These are phyloP conservation scores for Lichenothelia convexa DNA, from an alignment of 495 filamentous ascomycete species.

Conservation along the genomic window DNA sequence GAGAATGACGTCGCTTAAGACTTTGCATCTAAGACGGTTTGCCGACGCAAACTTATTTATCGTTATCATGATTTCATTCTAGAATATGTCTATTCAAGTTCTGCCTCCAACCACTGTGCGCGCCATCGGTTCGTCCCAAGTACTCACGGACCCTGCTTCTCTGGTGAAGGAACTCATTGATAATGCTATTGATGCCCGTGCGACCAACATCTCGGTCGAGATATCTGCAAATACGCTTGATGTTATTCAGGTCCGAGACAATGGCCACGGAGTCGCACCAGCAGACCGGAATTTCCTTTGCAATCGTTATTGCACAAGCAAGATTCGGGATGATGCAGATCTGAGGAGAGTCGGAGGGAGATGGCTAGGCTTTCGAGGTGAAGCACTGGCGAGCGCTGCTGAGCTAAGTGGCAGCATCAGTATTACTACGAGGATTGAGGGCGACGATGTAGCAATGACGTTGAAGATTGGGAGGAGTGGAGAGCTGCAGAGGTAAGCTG, in stretches of 20 bases:
- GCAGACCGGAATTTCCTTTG: conserved; percentile 52
- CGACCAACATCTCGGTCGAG: conserved; percentile 52
- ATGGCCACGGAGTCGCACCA: conserved; percentile 61
- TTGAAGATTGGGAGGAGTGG: conserved; percentile 35
- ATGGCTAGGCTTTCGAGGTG: conserved; percentile 75
- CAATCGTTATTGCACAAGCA: conserved; percentile 64
- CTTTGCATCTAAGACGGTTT: too few species aligned
- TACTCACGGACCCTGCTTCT: conserved; percentile 49
- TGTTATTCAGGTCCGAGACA: conserved; percentile 69
- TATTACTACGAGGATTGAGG: conserved; percentile 52
- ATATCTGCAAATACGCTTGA: conserved; percentile 60
- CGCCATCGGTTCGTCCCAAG: conserved; percentile 53
- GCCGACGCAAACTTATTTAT: too few species aligned
- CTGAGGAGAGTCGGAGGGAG: conserved; percentile 43
- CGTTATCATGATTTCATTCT: too few species aligned
- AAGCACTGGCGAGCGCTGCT: conserved; percentile 64
- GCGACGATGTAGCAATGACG: conserved; percentile 43
- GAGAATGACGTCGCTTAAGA: too few species aligned
- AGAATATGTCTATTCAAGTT: conserved; percentile 48
- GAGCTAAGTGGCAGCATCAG: conserved; percentile 44
- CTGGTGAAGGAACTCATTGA: conserved; percentile 85
- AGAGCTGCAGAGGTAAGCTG: conserved; percentile 23
- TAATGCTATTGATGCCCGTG: conserved; percentile 71
- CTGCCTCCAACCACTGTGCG: conserved; percentile 47
- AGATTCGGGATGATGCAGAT: conserved; percentile 57